Base-by-base conservation (phyloP, 1,284 basidiomycete genomes). In the Entoloma clypeatum region DNA sequence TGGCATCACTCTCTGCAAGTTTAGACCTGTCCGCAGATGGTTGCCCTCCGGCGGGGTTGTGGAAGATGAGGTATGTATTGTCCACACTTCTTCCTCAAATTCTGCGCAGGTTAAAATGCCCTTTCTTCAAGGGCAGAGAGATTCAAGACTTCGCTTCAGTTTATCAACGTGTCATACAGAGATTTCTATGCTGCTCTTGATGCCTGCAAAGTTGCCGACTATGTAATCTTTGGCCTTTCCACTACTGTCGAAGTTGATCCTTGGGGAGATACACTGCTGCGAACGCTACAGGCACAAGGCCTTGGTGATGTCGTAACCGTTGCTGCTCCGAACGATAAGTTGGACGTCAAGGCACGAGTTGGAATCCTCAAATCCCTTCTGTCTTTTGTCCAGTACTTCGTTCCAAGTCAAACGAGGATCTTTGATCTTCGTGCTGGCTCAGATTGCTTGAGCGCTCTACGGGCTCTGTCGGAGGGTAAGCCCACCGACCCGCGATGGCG, bases 311-410 rank as follows among this genome's bases (percentile, higher is more conserved):
- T 90, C 43, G 77, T 94, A 32, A 71, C 81, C 8, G 71, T 76
- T 5, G 64, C 81, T 31, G 64, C 74, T 1, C 66, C 77, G 0
- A 66, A 71, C 25, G 38, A 54, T 16, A 36, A 54, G 8, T 60
- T 78, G 31, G 80, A 82, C 40, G 55, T 72, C n/a, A 84, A 85
- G 59, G 66, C 75, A 19, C 77, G 82, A 19, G 57, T 74, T 0
- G 78, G 77, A 6, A 75, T 92, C 28, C 67, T 89, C 45, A 92
- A 91, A 65, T 94, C 90, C 0, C 72, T 96, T 1, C 72, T 93
- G 6, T 95, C 92, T 2, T 97, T 98, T 68, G 81, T 94, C 41
- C 82, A 85, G 50, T 98, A 99, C 65, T 99, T 99, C 63, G 88
- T 91, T 44, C 95, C 95, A 0, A 74, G 77, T n/a, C 85, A 92